Conservation (phyloP, 2,329 filamentous ascomycete genomes). For the Xylaria digitata region DNA sequence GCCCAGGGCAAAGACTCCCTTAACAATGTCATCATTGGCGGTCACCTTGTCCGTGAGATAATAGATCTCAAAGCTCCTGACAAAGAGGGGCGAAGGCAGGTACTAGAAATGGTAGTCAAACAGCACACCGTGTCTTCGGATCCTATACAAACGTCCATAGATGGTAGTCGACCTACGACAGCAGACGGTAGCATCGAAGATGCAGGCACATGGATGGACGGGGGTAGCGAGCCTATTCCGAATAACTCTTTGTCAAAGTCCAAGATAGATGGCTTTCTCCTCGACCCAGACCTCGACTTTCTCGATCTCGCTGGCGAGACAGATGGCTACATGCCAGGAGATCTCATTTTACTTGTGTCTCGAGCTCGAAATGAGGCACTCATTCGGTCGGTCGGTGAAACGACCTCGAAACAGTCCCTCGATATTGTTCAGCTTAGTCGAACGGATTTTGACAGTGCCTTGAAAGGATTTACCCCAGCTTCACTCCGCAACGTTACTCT, state of each 20-base stretch:
- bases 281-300: constrained; percentile 85
- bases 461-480: constrained; percentile 93
- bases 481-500: constrained; percentile 94
- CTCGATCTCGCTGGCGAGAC: constrained; percentile 93
- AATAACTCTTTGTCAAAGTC: constrained; percentile 48
- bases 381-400: constrained; percentile 78
- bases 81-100: constrained; percentile 85
- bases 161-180: constrained; percentile 67
- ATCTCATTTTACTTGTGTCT: constrained; percentile 85
- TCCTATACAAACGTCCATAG: constrained; percentile 52
- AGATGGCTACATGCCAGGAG: constrained; percentile 97
- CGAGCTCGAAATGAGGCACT: constrained; percentile 92
- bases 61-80: constrained; percentile 89
- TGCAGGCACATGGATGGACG: constrained; percentile 79
- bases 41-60: constrained; percentile 93
- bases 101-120: constrained; percentile 82
- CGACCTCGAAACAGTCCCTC: constrained; percentile 58
- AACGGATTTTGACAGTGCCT: constrained; percentile 83
- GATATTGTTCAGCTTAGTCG: constrained; percentile 72
- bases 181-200: constrained; percentile 67
- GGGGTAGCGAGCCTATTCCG: constrained; percentile 67
- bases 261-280: constrained; percentile 71
- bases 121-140: constrained; percentile 60
- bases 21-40: constrained; percentile 89
- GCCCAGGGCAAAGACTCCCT: constrained; percentile 93